Conservation (phyloP, 345 rosid species). For the Ailanthus altissimus region DNA sequence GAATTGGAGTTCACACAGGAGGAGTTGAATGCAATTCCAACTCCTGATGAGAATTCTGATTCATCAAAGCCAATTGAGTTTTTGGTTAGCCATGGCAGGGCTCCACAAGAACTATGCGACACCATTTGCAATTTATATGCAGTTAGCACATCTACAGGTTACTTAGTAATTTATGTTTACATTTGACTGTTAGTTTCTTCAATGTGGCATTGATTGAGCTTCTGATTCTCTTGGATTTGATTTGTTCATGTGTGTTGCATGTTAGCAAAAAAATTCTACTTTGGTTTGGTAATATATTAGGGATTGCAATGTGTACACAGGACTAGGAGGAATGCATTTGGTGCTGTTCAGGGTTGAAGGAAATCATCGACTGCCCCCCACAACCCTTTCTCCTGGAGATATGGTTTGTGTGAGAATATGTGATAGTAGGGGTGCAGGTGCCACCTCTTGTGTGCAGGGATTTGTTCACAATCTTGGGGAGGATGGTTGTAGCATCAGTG, state of each 20-base stretch:
- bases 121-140: conserved; percentile 91
- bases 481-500: conserved; percentile 92
- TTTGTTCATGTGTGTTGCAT: neutral
- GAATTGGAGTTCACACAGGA: conserved; percentile 95
- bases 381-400: conserved; percentile 94
- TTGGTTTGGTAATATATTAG: conserved; percentile 22
- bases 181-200: conserved; percentile 9
- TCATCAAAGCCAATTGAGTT: conserved; percentile 79
- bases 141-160: conserved; percentile 87
- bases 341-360: conserved; percentile 83
- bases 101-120: conserved; percentile 95
- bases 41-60: conserved; percentile 69
- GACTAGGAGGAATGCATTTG: conserved; percentile 94
- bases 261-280: neutral
- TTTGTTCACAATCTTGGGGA: conserved; percentile 91
- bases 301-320: conserved; percentile 41
- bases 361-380: conserved; percentile 87
- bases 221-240: conserved; percentile 14
- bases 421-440: conserved; percentile 86
- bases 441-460: conserved; percentile 86
- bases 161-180: conserved; percentile 17
- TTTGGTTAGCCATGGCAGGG: conserved; percentile 92
- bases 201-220: neutral
- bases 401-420: conserved; percentile 94
- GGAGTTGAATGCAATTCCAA: conserved; percentile 86